These are phyloP conservation scores for Scleromitrula shiraiana DNA, from an alignment of 2,329 filamentous ascomycete genomes.

Conservation along the genomic window DNA sequence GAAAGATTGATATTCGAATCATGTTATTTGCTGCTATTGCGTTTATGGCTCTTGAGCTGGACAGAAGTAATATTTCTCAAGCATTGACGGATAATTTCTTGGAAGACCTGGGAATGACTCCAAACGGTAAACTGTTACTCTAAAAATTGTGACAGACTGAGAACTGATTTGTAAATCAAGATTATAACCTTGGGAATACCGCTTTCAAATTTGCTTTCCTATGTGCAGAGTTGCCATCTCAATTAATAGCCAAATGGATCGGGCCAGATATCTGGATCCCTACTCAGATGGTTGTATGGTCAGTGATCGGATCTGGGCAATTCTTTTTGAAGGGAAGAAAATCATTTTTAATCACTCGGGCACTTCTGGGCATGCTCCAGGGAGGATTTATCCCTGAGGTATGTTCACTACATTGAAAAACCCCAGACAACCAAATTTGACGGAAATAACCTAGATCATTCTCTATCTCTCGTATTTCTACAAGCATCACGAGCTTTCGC, in stretches of 20 bases:
- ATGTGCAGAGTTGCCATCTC: slow-evolving; percentile 48
- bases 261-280: slow-evolving; percentile 44
- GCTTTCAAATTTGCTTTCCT: slow-evolving; percentile 32
- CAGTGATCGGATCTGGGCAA: slow-evolving; percentile 44
- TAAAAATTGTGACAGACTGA: too few species aligned
- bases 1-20: slow-evolving; percentile 29
- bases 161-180: slow-evolving; percentile 19
- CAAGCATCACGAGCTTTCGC: slow-evolving; percentile 22
- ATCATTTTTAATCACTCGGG: slow-evolving; percentile 27
- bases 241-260: slow-evolving; percentile 38
- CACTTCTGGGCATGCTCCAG: slow-evolving; percentile 22
- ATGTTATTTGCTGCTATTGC: slow-evolving; percentile 38
- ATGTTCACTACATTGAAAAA: slow-evolving; percentile 33
- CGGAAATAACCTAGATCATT: slow-evolving; percentile 28
- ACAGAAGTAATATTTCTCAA: slow-evolving; percentile 50
- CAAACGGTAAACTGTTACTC: slow-evolving; percentile 30
- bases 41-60: slow-evolving; percentile 54
- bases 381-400: slow-evolving; percentile 30
- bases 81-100: slow-evolving; percentile 56
- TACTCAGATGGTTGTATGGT: slow-evolving; percentile 46
- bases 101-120: slow-evolving; percentile 40
- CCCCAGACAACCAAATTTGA: slow-evolving; percentile 42
- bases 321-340: slow-evolving; percentile 30
- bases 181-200: slow-evolving; percentile 40
- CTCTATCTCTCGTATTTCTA: slow-evolving; percentile 26